Base-by-base conservation (phyloP, 2,329 filamentous ascomycete species). In the Passalora sequoiae region DNA sequence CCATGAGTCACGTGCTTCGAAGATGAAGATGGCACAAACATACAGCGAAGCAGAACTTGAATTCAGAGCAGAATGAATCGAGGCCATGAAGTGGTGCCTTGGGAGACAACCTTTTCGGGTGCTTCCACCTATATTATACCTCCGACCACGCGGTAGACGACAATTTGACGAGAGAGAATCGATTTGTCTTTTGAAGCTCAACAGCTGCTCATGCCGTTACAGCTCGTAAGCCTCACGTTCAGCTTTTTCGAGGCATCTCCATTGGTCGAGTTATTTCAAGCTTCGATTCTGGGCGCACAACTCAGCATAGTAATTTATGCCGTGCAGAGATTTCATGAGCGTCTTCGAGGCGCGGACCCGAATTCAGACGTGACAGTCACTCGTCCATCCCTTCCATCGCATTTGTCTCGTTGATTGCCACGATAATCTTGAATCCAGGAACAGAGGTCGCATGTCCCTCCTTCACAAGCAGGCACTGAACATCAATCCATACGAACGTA, bases 101-200 rank as follows among this genome's bases (percentile, higher is more conserved):
- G 30, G 15, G 21, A 19, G 7, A 17, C 16, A 19, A 17, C 30
- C 7, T 19, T 19, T 19, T 19, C 16, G 16, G n/a, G 17, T 17
- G 30, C 30, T 15, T 19, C 30, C 4, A 31, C 9, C 30, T 9
- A 33, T 19, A 5, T 33, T 15, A 6, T 8, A 19, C 17, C 20
- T 19, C 30, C 30, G 15, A 33, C n/a, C n/a, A n/a, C n/a, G n/a
- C n/a, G n/a, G 30, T 33, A 33, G 30, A 33, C 15, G 30, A 33
- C 30, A 8, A 33, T 8, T 9, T 33, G 17, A 33, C 20, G 30
- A 33, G 21, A 17, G 30, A 33, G n/a, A n/a, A n/a, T n/a, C n/a
- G n/a, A n/a, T n/a, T n/a, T n/a, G n/a, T n/a, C n/a, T n/a, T n/a
- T n/a, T n/a, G n/a, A n/a, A n/a, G n/a, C n/a, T n/a, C n/a, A n/a